Percentiles rank a stretch among this genome's conserved stretches.
phyloP scores from a whole-genome alignment of 495 filamentous ascomycete genomes.

The Podospora appendiculata region DNA sequence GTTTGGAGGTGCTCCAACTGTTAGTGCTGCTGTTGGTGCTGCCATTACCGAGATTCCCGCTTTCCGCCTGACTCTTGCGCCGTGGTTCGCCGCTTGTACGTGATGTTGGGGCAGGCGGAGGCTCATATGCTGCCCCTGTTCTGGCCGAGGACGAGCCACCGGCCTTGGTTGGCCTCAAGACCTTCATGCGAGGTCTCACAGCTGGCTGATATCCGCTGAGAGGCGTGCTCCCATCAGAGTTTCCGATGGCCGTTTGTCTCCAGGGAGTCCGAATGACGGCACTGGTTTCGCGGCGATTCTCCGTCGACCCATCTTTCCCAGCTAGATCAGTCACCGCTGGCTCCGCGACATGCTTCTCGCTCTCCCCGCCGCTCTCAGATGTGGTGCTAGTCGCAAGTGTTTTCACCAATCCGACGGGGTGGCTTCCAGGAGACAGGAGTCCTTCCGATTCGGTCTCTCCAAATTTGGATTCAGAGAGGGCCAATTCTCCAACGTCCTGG shows the following conservation, averaged over 20 bases:
- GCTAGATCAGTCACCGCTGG: conserved; percentile 11
- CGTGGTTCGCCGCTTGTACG: conserved; percentile 24
- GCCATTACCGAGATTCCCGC: conserved; percentile 13
- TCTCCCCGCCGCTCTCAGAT: conserved; percentile 34
- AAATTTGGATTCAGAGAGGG: conserved; percentile 5
- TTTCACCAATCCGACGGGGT: conserved; percentile 25
- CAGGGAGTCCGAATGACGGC: conserved; percentile 59
- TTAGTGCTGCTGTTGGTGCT: conserved; percentile 22
- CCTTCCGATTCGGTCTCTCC: conserved; percentile 13
- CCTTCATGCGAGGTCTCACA: conserved; percentile 61
- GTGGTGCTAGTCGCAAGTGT: conserved; percentile 24
- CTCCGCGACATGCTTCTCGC: conserved; percentile 22
- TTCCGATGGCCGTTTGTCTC: conserved; percentile 49
- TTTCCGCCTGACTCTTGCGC: conserved; percentile 31
- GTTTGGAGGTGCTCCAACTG: conserved; percentile 33
- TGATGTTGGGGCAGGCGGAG: conserved; percentile 22
- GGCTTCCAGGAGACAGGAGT: conserved; percentile 19
- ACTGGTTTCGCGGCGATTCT: conserved; percentile 36
- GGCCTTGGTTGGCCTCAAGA: conserved; percentile 60
- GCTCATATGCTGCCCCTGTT: conserved; percentile 41
- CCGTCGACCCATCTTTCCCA: conserved; percentile 28
- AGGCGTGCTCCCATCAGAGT: conserved; percentile 21
- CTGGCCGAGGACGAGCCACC: conserved; percentile 35
- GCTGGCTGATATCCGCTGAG: conserved; percentile 53
- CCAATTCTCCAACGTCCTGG: conserved; percentile 13